Conservation (phyloP, 106 monocot species). For the Dendrobium chrysotoxum region DNA sequence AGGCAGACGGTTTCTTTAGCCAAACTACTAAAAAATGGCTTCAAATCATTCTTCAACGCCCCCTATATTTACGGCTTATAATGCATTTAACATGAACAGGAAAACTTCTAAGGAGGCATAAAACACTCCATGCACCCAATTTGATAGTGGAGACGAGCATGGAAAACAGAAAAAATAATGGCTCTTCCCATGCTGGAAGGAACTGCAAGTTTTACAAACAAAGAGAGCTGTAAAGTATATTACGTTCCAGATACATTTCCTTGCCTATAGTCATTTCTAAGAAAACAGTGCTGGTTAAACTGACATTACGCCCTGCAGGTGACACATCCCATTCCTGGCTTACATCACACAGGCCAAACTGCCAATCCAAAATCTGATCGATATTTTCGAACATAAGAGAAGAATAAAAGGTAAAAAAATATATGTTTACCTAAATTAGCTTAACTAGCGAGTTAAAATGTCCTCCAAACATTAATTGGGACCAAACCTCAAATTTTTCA, state of each 20-base stretch:
- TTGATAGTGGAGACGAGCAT: no score
- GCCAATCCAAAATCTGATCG: not conserved
- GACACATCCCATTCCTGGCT: not conserved
- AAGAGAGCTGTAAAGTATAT: not conserved
- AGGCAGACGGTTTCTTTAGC: not conserved
- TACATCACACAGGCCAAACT: not conserved
- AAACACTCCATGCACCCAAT: no score
- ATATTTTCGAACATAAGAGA: not conserved
- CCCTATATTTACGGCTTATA: not conserved
- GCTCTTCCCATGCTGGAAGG: not conserved
- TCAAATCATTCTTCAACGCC: not conserved
- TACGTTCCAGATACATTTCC: not conserved
- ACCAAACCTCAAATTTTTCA: not conserved
- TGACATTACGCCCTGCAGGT: not conserved
- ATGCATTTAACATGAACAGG: not conserved
- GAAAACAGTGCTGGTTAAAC: not conserved
- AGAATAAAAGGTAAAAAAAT: not conserved
- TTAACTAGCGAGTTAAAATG: not conserved
- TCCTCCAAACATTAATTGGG: not conserved
- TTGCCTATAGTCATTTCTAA: not conserved
- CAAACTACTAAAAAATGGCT: not conserved
- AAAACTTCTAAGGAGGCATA: no score
- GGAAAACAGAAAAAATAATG: no score
- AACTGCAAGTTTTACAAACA: not conserved
- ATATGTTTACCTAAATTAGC: not conserved